Evolutionary conservation across 306 rosid species (phyloP), one percentile per base, ranked within the genome.

Genomic region (Fragaria nilgerrensis): DNA sequence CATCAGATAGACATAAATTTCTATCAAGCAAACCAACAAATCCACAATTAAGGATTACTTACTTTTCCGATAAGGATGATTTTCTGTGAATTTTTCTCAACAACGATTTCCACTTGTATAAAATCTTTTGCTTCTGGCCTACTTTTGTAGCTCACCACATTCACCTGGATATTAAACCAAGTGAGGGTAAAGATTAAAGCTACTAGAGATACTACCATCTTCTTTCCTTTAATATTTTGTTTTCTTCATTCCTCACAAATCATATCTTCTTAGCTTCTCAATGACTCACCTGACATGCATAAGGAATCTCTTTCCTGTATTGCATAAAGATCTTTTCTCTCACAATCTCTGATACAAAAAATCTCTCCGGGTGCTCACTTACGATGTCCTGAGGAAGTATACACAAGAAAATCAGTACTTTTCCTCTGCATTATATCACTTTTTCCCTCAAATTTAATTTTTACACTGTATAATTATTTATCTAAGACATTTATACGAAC

Each of bases 241-340:
- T 34, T 6, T 20, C n/a, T 27, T 65, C 36, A 17, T 45, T 75
- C 47, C 29, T 43, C 34, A 62, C 32, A 45, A 62, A 29, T 23
- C 61, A 45, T 27, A 29, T 29, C 7, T 75, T 75, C 48, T 19
- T 29, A 62, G 47, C 47, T 27, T 75, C 70, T 44, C 29, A 41
- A 76, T 50, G 11, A 67, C 67, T 29, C 88, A 95, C 99, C 99
- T 95, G 99, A 72, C 97, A 90, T 50, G 86, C 90, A 58, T 95
- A 95, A 43, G 99, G 99, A 84, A 95, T 89, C 88, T 95, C 99
- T 43, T 91, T 85, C 68, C 97, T 92, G 68, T 89, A 92, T 81
- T 95, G 99, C 92, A 90, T 86, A 80, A 95, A 92, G 77, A 95
- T 95, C 89, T 95, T 95, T 81, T 95, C 99, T 84, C 99, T 88